phyloP scores from a whole-genome alignment of 2,329 filamentous ascomycete genomes.

The Aureobasidium sp. region DNA sequence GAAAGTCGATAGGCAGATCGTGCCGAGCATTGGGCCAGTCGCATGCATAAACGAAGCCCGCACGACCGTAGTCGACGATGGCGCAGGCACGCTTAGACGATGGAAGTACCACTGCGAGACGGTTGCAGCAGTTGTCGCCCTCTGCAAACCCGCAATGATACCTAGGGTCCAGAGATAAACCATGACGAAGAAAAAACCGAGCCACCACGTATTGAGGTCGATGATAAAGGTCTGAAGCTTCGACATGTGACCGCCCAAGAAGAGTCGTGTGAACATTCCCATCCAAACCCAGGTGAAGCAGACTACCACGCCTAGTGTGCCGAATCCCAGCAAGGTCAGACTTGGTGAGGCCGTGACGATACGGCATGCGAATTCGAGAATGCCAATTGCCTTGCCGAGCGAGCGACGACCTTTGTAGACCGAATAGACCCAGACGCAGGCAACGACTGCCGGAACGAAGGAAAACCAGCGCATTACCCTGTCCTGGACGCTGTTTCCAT shows the following conservation, averaged over 20 bases:
- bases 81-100: slow-evolving; percentile 69
- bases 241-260: slow-evolving; percentile 81
- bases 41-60: slow-evolving; percentile 76
- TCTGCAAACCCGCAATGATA: slow-evolving; percentile 80
- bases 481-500: slow-evolving; percentile 78
- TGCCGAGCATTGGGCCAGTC: slow-evolving; percentile 80
- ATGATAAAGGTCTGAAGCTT: slow-evolving; percentile 63
- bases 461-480: slow-evolving; percentile 82
- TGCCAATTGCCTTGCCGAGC: slow-evolving; percentile 74
- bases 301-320: slow-evolving; percentile 66
- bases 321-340: slow-evolving; percentile 75
- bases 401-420: slow-evolving; percentile 74
- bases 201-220: slow-evolving; percentile 85
- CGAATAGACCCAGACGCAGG: slow-evolving; percentile 75
- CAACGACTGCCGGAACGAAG: slow-evolving; percentile 65
- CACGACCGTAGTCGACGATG: slow-evolving; percentile 74
- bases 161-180: slow-evolving; percentile 94
- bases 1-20: slow-evolving; percentile 81
- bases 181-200: slow-evolving; percentile 84
- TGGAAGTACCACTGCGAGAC: slow-evolving; percentile 99
- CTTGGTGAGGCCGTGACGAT: slow-evolving; percentile 81
- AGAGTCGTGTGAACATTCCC: slow-evolving; percentile 91
- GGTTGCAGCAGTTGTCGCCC: slow-evolving; percentile 85
- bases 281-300: slow-evolving; percentile 95
- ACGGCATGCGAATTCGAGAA: slow-evolving; percentile 84